A percentile compares a stretch with the other conserved stretches of the same genome.
Evolutionary conservation across 2,329 filamentous ascomycete species (phyloP).

Genomic region (Nemania abortiva): DNA sequence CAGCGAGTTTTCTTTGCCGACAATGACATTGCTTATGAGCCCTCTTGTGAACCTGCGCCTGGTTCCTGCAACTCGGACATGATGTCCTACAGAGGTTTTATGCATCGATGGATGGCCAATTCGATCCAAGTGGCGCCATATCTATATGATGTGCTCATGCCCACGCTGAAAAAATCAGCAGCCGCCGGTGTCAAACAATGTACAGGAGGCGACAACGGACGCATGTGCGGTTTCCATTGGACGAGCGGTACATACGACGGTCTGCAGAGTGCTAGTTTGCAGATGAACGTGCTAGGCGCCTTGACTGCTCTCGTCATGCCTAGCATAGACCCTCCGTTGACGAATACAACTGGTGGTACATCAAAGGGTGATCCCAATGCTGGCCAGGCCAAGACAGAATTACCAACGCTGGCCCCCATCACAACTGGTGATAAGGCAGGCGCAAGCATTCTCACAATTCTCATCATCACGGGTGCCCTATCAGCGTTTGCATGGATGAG

Average conservation of each 20-base stretch:
- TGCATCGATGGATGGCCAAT: constrained; percentile 73
- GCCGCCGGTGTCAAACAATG: constrained; percentile 72
- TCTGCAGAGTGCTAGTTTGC: constrained; percentile 65
- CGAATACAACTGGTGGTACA: constrained; percentile 64
- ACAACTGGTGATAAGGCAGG: constrained; percentile 62
- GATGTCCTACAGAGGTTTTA: constrained; percentile 77
- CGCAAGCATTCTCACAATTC: constrained; percentile 61
- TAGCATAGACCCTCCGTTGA: constrained; percentile 58
- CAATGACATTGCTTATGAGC: constrained; percentile 72
- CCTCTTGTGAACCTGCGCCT: constrained; percentile 69
- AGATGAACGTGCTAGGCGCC: constrained; percentile 68
- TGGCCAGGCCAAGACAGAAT: constrained; percentile 53
- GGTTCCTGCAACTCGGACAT: constrained; percentile 77
- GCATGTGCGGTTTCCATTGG: constrained; percentile 76
- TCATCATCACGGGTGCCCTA: constrained; percentile 57
- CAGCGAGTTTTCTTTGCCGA: constrained; percentile 64
- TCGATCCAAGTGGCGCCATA: constrained; percentile 73
- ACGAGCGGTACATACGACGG: constrained; percentile 55
- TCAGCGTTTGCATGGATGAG: constrained; percentile 66
- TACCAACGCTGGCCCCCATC: constrained; percentile 50
- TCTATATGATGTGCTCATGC: constrained; percentile 65
- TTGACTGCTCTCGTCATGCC: constrained; percentile 57
- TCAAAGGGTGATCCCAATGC: constrained; percentile 59
- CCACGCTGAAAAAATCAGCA: constrained; percentile 69
- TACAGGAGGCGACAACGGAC: constrained; percentile 67